Evolutionary conservation across 208 protist genomes (phyloP).

Genomic region (Trypanosoma brucei): DNA sequence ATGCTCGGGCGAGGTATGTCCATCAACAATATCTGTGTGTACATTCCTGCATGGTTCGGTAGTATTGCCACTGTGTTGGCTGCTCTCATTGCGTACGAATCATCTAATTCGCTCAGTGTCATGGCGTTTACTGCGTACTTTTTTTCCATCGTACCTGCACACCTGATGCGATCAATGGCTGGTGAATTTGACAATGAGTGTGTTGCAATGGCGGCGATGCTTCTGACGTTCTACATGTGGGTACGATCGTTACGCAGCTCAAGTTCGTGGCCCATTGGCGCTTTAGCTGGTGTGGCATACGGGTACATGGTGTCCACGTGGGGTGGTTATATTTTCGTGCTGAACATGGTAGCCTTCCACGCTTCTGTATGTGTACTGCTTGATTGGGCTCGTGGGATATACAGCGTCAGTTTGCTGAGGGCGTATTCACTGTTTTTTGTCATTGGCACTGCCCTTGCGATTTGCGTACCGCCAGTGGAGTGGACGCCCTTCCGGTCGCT

Average conservation of each 20-base stretch:
- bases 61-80: slow-evolving; percentile 86
- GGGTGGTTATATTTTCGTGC: slow-evolving; percentile 98
- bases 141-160: slow-evolving; percentile 60
- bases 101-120: slow-evolving; percentile 64
- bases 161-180: slow-evolving; percentile 97
- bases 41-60: slow-evolving; percentile 93
- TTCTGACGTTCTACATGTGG: slow-evolving; percentile 94
- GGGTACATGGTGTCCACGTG: slow-evolving; percentile 93
- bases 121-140: slow-evolving; percentile 81
- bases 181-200: slow-evolving; percentile 99
- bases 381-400: slow-evolving; percentile 63
- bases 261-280: slow-evolving; percentile 46
- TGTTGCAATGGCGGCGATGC: slow-evolving; percentile 95
- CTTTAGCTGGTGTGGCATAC: slow-evolving; percentile 63
- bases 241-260: slow-evolving; percentile 47
- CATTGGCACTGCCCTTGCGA: slow-evolving; percentile 91
- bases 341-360: slow-evolving; percentile 96
- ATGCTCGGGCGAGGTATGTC: slow-evolving; percentile 70
- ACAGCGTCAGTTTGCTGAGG: slow-evolving; percentile 84
- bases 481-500: slow-evolving; percentile 91
- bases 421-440: slow-evolving; percentile 95
- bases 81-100: slow-evolving; percentile 75
- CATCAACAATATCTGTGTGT: slow-evolving; percentile 96
- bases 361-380: slow-evolving; percentile 84
- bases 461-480: slow-evolving; percentile 93